Evolutionary conservation across 441 rosid species (phyloP), one percentile per base, ranked within the genome.

Genomic region (Populus trichocarpa): DNA sequence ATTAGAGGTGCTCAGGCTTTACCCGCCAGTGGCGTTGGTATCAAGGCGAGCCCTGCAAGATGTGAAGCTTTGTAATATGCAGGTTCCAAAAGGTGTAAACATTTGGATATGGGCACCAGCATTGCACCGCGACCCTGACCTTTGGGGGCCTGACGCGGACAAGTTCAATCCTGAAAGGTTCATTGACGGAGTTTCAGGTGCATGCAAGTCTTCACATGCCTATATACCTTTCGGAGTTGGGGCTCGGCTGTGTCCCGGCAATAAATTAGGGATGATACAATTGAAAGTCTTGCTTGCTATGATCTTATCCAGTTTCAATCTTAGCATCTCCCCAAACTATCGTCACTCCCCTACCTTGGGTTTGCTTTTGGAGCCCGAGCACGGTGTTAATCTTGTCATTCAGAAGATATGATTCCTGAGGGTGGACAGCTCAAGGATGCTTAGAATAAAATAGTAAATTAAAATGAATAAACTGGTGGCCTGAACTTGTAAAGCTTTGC

Each of bases 151-250:
- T 2, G 78, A 83, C 61, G 72, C 83, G 0, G 61, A 67, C 72
- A 57, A 46, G 16, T 80, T 84, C 76, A 72, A 81, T 42, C 86
- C 85, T 1, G 77, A 42, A 18, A 75, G 84, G 59, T 83, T 83
- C 28, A 11, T 9, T 2, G 25, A 73, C 26, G 81, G 81, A 25
- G 64, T 79, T 8, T 38, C 74, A 5, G 70, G 78, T 23, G 81
- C 78, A 0, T 74, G 81, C 78, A 74, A 74, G 42, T 69, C 69
- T 28, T 23, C 70, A 3, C 70, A 59, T 30, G 68, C 65, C 23
- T 77, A 75, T 40, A 69, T 83, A 22, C 81, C 77, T 18, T 83
- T 75, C 23, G 83, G 81, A 1, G 22, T 80, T 2, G 83, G 81
- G 33, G 59, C 77, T 53, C 40, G 79, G 3, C 23, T 77, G 3